phyloP scores from a whole-genome alignment of 768 basidiomycete genomes.

The Calocybe cyanea region DNA sequence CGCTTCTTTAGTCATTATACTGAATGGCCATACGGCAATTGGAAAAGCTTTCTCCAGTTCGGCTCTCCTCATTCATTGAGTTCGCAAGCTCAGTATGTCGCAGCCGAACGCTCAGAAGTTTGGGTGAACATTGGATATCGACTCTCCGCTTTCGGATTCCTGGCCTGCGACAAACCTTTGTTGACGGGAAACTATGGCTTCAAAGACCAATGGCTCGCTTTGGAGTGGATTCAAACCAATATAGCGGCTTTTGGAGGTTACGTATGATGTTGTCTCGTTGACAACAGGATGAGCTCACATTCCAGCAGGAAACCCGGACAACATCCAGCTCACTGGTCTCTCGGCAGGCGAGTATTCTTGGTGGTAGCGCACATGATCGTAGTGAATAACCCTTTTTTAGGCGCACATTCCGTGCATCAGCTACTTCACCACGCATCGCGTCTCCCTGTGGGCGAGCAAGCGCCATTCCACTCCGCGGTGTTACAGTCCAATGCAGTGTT shows the following conservation, averaged over 20 bases:
- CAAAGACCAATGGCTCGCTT: slow-evolving; percentile 78
- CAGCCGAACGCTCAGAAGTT: slow-evolving; percentile 61
- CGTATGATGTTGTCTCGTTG: background rate
- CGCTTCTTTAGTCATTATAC: too few species aligned
- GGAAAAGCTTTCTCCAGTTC: slow-evolving; percentile 79
- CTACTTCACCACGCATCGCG: slow-evolving; percentile 66
- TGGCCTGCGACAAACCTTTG: slow-evolving; percentile 59
- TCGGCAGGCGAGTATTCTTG: slow-evolving; percentile 53
- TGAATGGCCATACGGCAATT: too few species aligned
- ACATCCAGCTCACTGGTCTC: slow-evolving; percentile 64
- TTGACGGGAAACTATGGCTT: slow-evolving; percentile 78
- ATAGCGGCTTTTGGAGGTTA: slow-evolving; percentile 67
- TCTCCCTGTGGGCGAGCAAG: slow-evolving; percentile 48
- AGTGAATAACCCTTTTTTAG: slow-evolving; percentile 29
- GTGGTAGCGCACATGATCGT: background rate
- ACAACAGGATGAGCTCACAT: background rate
- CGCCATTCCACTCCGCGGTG: slow-evolving; percentile 64
- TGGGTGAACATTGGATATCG: slow-evolving; percentile 79
- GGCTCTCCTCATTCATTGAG: slow-evolving; percentile 65
- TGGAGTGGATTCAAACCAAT: slow-evolving; percentile 70
- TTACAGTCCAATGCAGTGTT: slow-evolving; percentile 76
- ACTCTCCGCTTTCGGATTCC: slow-evolving; percentile 72
- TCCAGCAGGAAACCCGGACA: slow-evolving; percentile 48
- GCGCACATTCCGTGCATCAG: slow-evolving; percentile 74
- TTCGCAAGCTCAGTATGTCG: slow-evolving; percentile 63